Base-by-base conservation (phyloP, 441 rosid genomes). In the Gossypium schwendimanii region DNA sequence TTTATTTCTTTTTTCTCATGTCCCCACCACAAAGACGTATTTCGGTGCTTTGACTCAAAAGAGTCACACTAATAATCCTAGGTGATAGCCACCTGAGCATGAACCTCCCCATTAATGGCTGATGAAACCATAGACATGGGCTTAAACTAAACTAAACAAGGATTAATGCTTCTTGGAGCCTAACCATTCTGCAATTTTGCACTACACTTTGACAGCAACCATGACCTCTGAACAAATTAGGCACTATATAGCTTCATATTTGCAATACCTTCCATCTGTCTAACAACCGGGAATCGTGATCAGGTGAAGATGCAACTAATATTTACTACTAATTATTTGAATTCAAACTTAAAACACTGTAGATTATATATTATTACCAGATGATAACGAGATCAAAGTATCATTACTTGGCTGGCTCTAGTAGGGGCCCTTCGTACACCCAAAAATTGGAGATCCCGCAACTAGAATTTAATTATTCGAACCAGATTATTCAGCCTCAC, bases 391-490 rank as follows among this genome's bases (percentile, higher is more conserved):
- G 39, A 70, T 69, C 73, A 55, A 54, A 54, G 61, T 62, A 72
- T 73, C 71, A 63, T 69, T 62, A 72, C 75, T 70, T 54, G 81
- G 83, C 83, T 78, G 81, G 83, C 81, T 78, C 74, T 79, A 79
- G 76, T 77, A 78, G 75, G 81, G 77, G 79, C 76, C 45, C 55
- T 72, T 26, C 79, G 58, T 67, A 71, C 79, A 68, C 50, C 69
- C 57, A 79, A 84, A 74, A 36, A 77, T 33, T 65, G 85, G 76
- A 75, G 74, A 76, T 78, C 59, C 59, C 65, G 23, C 71, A 60
- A 76, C 83, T 63, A 65, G 61, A 71, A 52, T 79, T 73, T 44
- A 62, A 41, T 65, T 31, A 73, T 64, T 74, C 59, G 60, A 63
- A 75, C 31, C 53, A 33, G 47, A 62, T 63, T 50, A 18, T 63